These are phyloP conservation scores for Candida sanyiensis DNA, from an alignment of 805 yeast genomes.

Conservation along the genomic window DNA sequence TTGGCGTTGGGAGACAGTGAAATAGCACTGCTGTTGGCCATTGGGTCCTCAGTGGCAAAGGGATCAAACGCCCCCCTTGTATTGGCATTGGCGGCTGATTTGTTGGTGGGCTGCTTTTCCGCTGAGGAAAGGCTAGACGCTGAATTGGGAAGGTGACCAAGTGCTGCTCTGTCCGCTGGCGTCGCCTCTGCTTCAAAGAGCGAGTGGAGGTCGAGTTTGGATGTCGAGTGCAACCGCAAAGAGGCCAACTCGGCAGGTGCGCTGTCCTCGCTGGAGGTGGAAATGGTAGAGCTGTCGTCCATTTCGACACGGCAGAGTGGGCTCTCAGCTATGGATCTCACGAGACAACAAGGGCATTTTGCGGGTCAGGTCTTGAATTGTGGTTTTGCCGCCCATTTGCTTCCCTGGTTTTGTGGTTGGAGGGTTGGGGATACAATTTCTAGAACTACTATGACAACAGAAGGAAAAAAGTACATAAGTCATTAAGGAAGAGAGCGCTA, in stretches of 20 bases:
- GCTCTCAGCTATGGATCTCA: too few species aligned
- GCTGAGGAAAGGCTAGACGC: background rate
- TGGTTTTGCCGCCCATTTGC: background rate
- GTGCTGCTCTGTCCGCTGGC: background rate
- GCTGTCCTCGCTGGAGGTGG: conserved; percentile 9
- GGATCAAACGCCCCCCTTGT: conserved; percentile 2
- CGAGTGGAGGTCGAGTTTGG: conserved; percentile 1
- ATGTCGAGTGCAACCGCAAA: conserved; percentile 5
- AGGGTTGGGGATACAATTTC: too few species aligned
- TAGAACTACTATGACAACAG: too few species aligned
- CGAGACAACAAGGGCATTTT: too few species aligned
- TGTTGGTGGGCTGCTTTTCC: too few species aligned
- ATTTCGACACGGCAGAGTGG: too few species aligned
- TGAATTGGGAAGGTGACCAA: background rate
- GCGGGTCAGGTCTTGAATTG: too few species aligned
- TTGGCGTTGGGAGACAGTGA: background rate
- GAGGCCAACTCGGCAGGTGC: conserved; percentile 9
- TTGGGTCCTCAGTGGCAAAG: conserved; percentile 3
- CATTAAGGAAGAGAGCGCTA: background rate
- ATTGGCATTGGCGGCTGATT: background rate
- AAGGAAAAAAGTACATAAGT: too few species aligned
- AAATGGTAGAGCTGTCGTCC: conserved; percentile 3
- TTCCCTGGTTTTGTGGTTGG: conserved; percentile 1
- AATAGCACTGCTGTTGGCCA: conserved; percentile 1
- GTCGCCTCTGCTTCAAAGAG: conserved; percentile 1